phyloP scores from a whole-genome alignment of 2,329 filamentous ascomycete species.

The Fusarium keratoplasticum region DNA sequence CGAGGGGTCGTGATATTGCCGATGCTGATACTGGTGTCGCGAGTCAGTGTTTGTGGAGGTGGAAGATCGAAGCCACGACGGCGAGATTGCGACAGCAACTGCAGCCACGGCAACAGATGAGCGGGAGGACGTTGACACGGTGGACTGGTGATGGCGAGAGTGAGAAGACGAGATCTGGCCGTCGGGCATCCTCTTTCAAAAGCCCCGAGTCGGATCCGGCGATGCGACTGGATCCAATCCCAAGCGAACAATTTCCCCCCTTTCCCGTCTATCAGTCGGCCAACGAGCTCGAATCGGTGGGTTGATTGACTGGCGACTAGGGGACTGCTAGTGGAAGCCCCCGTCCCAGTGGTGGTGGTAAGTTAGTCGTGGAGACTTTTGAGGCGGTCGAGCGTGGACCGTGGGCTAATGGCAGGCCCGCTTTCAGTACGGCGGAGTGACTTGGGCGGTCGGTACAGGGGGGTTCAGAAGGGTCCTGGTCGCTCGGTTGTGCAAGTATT shows the following conservation, averaged over 20 bases:
- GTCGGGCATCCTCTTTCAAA: conserved; percentile 44
- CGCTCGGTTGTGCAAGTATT: background rate
- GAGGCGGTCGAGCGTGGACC: conserved; percentile 22
- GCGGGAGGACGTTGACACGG: conserved; percentile 34
- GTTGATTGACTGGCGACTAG: conserved; percentile 34
- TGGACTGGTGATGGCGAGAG: conserved; percentile 22
- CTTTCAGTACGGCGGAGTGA: conserved; percentile 30
- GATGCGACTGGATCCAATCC: conserved; percentile 37
- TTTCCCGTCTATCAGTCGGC: conserved; percentile 39
- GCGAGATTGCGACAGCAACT: conserved; percentile 37
- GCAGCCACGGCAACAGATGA: conserved; percentile 27
- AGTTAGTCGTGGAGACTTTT: conserved; percentile 19
- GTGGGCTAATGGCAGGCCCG: conserved; percentile 36
- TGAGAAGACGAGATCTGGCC: conserved; percentile 37
- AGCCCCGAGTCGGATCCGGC: conserved; percentile 34
- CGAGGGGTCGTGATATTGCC: conserved; percentile 27
- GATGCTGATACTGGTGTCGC: conserved; percentile 30
- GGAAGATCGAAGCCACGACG: conserved; percentile 35
- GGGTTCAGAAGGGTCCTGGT: conserved; percentile 2
- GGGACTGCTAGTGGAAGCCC: conserved; percentile 39
- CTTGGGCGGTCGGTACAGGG: conserved; percentile 6
- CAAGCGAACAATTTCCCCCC: conserved; percentile 43
- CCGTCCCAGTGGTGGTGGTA: conserved; percentile 22
- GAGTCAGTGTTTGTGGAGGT: conserved; percentile 29
- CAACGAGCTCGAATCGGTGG: conserved; percentile 29